These are phyloP conservation scores for Anthostomella pinea DNA, from an alignment of 2,329 filamentous ascomycete genomes.

Conservation along the genomic window DNA sequence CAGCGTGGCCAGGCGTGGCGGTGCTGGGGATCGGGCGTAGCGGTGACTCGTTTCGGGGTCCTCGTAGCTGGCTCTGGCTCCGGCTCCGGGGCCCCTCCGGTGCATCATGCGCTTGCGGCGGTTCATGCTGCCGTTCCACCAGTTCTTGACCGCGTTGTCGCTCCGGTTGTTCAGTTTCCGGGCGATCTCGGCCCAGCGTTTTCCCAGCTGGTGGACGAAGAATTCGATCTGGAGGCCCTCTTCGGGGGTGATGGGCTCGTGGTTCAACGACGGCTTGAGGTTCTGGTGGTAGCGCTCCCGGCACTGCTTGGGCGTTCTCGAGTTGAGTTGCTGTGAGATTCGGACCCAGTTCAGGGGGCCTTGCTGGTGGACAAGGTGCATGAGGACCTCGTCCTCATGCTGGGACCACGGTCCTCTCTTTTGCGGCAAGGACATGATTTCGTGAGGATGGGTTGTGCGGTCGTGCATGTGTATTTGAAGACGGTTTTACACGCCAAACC, in stretches of 20 bases:
- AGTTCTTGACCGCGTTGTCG: constrained; percentile 96
- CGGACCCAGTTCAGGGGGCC: constrained; percentile 87
- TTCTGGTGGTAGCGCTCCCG: constrained; percentile 94
- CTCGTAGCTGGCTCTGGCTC: constrained; percentile 10
- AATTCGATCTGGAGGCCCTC: constrained; percentile 73
- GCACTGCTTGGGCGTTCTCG: constrained; percentile 89
- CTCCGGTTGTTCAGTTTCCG: constrained; percentile 77
- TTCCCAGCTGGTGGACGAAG: constrained; percentile 74
- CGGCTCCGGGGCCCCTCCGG: constrained; percentile 25
- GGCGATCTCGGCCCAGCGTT: constrained; percentile 91
- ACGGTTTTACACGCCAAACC: too few species aligned
- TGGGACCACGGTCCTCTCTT: constrained; percentile 78
- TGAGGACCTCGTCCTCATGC: constrained; percentile 68
- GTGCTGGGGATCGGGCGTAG: constrained; percentile 20
- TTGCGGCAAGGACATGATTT: constrained; percentile 23
- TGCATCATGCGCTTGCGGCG: constrained; percentile 58
- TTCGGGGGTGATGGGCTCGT: constrained; percentile 67
- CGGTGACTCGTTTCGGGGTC: constrained; percentile 16
- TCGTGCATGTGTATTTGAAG: too few species aligned
- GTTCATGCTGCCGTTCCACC: constrained; percentile 95
- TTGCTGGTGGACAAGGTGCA: constrained; percentile 67
- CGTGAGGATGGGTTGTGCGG: too few species aligned
- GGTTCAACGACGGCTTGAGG: constrained; percentile 72
- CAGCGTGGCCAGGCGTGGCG: constrained; percentile 8
- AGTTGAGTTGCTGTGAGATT: constrained; percentile 72